Conservation (phyloP, 2,329 filamentous ascomycete species). For the Raffaelea albimanens region DNA sequence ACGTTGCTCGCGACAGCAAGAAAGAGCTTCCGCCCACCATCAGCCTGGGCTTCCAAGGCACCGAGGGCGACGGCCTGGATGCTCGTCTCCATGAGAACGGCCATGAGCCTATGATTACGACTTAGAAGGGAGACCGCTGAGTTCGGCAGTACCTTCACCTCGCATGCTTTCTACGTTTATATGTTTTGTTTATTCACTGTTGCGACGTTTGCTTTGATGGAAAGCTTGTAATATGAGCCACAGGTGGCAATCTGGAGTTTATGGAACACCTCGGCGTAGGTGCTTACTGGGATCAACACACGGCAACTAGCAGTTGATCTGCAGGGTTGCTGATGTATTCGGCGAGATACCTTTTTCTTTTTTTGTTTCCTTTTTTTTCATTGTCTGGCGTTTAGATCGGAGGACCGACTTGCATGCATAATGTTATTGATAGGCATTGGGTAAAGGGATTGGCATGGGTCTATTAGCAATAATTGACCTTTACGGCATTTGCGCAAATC, state of each 20-base stretch:
- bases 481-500: too few species aligned
- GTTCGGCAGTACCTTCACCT: background rate
- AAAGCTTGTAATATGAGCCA: background rate
- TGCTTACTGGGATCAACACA: background rate
- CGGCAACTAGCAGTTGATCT: background rate
- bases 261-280: background rate
- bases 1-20: slow-evolving; percentile 38
- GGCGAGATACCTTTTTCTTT: background rate
- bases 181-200: background rate
- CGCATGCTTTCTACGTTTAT: background rate
- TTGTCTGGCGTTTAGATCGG: background rate
- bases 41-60: slow-evolving; percentile 27
- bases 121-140: too few species aligned
- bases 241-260: background rate
- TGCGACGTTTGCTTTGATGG: background rate
- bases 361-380: background rate
- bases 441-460: too few species aligned
- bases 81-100: slow-evolving; percentile 26
- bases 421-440: background rate
- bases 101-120: slow-evolving; percentile 44
- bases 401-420: background rate
- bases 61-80: slow-evolving; percentile 25
- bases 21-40: slow-evolving; percentile 30
- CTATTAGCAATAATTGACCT: too few species aligned
- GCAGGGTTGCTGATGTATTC: background rate